These are phyloP conservation scores for Pythium oligandrum DNA, from an alignment of 352 stramenopile species.

Conservation along the genomic window DNA sequence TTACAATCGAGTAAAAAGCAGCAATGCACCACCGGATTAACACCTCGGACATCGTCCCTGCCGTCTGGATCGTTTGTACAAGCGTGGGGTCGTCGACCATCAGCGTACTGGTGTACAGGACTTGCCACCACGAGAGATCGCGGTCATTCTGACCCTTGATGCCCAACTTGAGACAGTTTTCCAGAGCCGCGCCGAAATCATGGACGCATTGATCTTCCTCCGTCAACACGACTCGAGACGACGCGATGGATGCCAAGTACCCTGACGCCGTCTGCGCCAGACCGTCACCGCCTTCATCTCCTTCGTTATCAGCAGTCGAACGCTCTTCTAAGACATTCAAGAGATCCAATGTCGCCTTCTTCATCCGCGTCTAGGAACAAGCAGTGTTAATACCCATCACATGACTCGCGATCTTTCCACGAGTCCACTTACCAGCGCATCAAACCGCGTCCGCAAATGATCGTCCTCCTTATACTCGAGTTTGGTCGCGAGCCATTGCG, in stretches of 20 bases:
- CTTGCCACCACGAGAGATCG: slow-evolving; percentile 64
- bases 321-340: slow-evolving; percentile 12
- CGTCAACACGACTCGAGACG: slow-evolving; percentile 22
- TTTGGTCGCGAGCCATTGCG: slow-evolving; percentile 58
- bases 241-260: no score
- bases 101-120: slow-evolving; percentile 69
- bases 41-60: slow-evolving; percentile 64
- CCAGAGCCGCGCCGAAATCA: slow-evolving; percentile 59
- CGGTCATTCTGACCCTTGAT: slow-evolving; percentile 38
- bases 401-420: neutral
- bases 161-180: slow-evolving; percentile 57
- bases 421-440: slow-evolving; percentile 41
- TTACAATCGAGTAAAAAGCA: neutral
- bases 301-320: slow-evolving; percentile 12
- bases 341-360: slow-evolving; percentile 52
- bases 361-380: slow-evolving; percentile 43
- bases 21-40: slow-evolving; percentile 1
- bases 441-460: slow-evolving; percentile 47
- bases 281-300: slow-evolving; percentile 8
- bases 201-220: slow-evolving; percentile 52
- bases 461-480: slow-evolving; percentile 50
- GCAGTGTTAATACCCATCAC: neutral
- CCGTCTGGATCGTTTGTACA: slow-evolving; percentile 61
- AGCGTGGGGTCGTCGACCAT: slow-evolving; percentile 67
- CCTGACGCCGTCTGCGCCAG: neutral